phyloP scores from a whole-genome alignment of 1,139 yeast species.

The Geotrichum phurueaensis region DNA sequence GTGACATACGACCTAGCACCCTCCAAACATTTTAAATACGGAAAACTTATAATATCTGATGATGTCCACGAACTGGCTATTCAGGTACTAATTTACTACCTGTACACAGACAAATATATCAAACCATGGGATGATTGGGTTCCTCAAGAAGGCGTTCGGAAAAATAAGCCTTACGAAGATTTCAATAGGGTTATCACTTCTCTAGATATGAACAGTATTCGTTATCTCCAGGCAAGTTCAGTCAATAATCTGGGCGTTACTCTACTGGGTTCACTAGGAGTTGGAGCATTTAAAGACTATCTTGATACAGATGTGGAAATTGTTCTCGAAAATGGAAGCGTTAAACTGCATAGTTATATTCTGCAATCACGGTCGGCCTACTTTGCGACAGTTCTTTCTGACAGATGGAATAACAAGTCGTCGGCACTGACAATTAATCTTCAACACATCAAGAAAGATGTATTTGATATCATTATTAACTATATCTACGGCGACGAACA shows the following conservation, averaged over 20 bases:
- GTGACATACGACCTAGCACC: slow-evolving; percentile 8
- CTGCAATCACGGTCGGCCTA: slow-evolving; percentile 54
- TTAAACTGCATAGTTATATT: slow-evolving; percentile 46
- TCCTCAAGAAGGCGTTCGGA: slow-evolving; percentile 8
- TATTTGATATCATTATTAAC: slow-evolving; percentile 48
- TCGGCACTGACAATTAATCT: slow-evolving; percentile 32
- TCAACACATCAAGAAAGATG: slow-evolving; percentile 39
- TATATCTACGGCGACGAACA: slow-evolving; percentile 56
- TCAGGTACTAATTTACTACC: slow-evolving; percentile 38
- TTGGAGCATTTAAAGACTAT: not conserved
- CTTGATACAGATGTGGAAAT: slow-evolving; percentile 32
- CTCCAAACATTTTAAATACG: slow-evolving; percentile 1
- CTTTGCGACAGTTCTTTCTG: slow-evolving; percentile 55
- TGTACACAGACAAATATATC: slow-evolving; percentile 43
- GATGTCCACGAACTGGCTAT: slow-evolving; percentile 30
- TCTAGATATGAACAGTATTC: slow-evolving; percentile 1
- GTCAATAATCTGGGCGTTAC: slow-evolving; percentile 21
- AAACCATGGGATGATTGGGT: slow-evolving; percentile 34
- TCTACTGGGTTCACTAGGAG: slow-evolving; percentile 17
- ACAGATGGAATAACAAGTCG: slow-evolving; percentile 44
- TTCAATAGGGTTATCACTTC: slow-evolving; percentile 9
- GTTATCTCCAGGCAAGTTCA: slow-evolving; percentile 1
- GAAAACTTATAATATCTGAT: slow-evolving; percentile 9
- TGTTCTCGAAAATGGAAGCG: slow-evolving; percentile 41
- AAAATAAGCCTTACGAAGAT: slow-evolving; percentile 13